Percentiles rank a stretch among this genome's conserved stretches.
phyloP scores from a whole-genome alignment of 2,329 filamentous ascomycete species.

The Fusarium cyanostomum region DNA sequence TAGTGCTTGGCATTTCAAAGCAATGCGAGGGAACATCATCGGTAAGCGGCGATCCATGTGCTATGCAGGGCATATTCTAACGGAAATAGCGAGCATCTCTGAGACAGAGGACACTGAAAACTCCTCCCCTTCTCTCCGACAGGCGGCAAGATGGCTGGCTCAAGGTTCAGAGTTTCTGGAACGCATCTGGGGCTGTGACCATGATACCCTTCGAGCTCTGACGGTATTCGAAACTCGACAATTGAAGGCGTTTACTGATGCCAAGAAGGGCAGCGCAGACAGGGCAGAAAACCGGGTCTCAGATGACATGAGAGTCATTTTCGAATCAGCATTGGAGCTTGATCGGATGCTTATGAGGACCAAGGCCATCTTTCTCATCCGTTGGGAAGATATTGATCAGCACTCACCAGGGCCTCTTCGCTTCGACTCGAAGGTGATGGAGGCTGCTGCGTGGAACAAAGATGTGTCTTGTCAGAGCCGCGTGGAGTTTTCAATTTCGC shows the following conservation, averaged over 20 bases:
- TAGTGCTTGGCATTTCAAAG: accelerated
- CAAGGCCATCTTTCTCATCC: background rate
- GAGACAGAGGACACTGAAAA: accelerated
- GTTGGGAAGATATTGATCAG: background rate
- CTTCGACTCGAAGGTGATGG: conserved; percentile 4
- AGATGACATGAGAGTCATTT: background rate
- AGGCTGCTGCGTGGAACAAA: accelerated
- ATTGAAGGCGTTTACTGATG: background rate
- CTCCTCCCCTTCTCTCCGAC: accelerated
- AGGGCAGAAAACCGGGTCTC: accelerated
- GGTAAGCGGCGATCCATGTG: background rate
- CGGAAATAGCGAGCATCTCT: background rate
- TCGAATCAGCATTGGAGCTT: conserved; percentile 4
- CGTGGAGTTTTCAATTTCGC: conserved; percentile 1
- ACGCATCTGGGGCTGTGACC: background rate
- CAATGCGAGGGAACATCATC: accelerated
- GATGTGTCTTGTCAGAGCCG: accelerated
- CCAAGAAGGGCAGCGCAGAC: accelerated
- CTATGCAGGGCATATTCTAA: background rate
- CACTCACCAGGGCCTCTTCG: accelerated
- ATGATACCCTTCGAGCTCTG: accelerated
- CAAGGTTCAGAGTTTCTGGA: conserved; percentile 9
- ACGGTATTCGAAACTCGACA: accelerated
- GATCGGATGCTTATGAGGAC: conserved; percentile 22
- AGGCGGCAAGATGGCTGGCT: conserved; percentile 6